phyloP scores from a whole-genome alignment of 192 early-diverging fungal species.

The Gamsiella multidivaricata region DNA sequence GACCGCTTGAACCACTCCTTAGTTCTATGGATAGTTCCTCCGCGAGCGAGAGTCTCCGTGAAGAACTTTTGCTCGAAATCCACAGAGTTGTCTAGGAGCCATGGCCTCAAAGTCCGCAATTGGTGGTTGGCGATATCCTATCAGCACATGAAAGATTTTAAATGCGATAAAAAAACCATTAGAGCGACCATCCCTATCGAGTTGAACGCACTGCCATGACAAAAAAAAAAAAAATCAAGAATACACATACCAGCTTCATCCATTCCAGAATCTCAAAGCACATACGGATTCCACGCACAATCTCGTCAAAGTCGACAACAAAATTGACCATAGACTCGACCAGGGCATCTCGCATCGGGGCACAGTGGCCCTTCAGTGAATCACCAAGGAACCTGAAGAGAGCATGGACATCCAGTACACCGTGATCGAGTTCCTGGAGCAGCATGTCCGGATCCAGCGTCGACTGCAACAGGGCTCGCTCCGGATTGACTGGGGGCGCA shows the following conservation, averaged over 20 bases:
- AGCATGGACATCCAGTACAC: conserved; percentile 67
- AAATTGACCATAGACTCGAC: conserved; percentile 70
- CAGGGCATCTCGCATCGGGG: conserved; percentile 69
- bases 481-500: conserved; percentile 53
- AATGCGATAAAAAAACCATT: too few species aligned
- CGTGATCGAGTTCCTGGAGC: conserved; percentile 73
- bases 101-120: conserved; percentile 41
- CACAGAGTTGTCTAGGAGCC: conserved; percentile 55
- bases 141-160: too few species aligned
- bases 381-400: conserved; percentile 70
- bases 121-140: conserved; percentile 60
- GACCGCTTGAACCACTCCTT: conserved; percentile 49
- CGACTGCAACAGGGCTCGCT: conserved; percentile 56
- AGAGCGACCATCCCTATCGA: too few species aligned
- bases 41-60: conserved; percentile 34
- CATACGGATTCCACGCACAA: conserved; percentile 70
- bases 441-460: conserved; percentile 67
- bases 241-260: conserved; percentile 56
- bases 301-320: conserved; percentile 67
- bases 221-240: neutral
- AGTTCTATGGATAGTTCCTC: conserved; percentile 30
- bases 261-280: conserved; percentile 84
- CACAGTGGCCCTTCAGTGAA: conserved; percentile 75
- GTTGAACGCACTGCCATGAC: too few species aligned
- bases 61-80: conserved; percentile 60